These are phyloP conservation scores for Musa schizocarpa DNA, from an alignment of 176 grass and related monocot genomes.

Conservation along the genomic window DNA sequence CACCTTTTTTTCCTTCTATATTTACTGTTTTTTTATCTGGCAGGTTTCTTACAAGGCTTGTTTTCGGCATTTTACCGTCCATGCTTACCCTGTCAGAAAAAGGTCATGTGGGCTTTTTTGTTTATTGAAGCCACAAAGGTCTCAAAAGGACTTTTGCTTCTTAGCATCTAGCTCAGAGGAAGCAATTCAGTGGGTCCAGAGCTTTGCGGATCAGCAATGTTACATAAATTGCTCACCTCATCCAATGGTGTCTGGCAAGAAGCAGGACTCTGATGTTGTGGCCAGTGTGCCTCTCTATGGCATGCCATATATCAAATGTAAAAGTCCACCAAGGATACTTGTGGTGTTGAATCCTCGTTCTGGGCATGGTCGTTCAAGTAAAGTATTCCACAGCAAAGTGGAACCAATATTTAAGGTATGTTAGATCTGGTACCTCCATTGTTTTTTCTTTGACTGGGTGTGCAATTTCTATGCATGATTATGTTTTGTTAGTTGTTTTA, in stretches of 20 bases:
- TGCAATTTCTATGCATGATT: neutral
- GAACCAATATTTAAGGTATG: slow-evolving; percentile 62
- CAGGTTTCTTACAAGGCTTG: slow-evolving; percentile 81
- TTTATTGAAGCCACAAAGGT: slow-evolving; percentile 55
- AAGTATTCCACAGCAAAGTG: slow-evolving; percentile 73
- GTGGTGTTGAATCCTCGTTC: slow-evolving; percentile 91
- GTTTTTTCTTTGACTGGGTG: neutral
- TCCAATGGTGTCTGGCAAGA: slow-evolving; percentile 39
- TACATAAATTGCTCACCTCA: slow-evolving; percentile 55
- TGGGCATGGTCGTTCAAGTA: slow-evolving; percentile 66
- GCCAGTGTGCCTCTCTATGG: slow-evolving; percentile 39
- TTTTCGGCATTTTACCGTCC: slow-evolving; percentile 61
- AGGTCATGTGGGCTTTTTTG: slow-evolving; percentile 62
- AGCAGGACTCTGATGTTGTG: slow-evolving; percentile 34
- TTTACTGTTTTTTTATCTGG: slow-evolving; percentile 9
- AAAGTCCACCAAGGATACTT: slow-evolving; percentile 48
- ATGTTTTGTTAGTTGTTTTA: too few relatives aligned
- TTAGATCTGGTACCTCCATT: slow-evolving; percentile 10
- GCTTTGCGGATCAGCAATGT: slow-evolving; percentile 83
- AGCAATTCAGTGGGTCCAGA: slow-evolving; percentile 67
- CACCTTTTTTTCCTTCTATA: neutral
- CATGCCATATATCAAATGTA: slow-evolving; percentile 36
- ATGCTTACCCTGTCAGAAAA: slow-evolving; percentile 62
- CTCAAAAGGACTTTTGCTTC: slow-evolving; percentile 63
- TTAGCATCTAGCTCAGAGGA: slow-evolving; percentile 63